Conservation (phyloP, 495 filamentous ascomycete genomes). For the Aspergillus sclerotiicarbonarius region DNA sequence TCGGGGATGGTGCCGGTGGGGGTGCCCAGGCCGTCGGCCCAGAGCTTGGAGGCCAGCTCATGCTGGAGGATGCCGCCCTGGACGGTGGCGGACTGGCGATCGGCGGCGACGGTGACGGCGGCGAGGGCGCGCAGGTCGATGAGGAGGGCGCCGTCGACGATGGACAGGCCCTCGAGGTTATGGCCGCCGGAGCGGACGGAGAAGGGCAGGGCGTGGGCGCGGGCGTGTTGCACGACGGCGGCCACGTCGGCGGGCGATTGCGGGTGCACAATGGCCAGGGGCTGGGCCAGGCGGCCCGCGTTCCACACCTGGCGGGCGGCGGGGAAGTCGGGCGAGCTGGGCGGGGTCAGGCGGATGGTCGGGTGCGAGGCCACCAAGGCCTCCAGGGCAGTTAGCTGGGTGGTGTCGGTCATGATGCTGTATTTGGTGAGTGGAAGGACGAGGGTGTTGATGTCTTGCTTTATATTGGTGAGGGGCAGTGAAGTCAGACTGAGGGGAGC, state of each 20-base stretch:
- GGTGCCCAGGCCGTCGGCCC: conserved; percentile 28
- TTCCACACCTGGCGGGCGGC: conserved; percentile 17
- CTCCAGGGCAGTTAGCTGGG: conserved; percentile 14
- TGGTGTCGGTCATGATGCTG: background rate
- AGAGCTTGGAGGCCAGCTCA: conserved; percentile 26
- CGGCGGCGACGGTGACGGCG: conserved; percentile 23
- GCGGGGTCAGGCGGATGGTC: conserved; percentile 24
- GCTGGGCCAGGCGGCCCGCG: conserved; percentile 15
- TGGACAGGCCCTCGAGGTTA: conserved; percentile 27
- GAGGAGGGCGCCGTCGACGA: conserved; percentile 24
- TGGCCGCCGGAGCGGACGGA: conserved; percentile 41
- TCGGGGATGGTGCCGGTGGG: conserved; percentile 24
- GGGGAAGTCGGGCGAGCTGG: conserved; percentile 22
- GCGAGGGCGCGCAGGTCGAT: conserved; percentile 40
- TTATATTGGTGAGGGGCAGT: too few species aligned
- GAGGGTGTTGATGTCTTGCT: too few species aligned
- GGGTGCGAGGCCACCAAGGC: conserved; percentile 21
- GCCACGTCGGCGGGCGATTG: conserved; percentile 28
- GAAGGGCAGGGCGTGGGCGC: conserved; percentile 24
- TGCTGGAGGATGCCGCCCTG: conserved; percentile 33
- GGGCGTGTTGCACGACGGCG: conserved; percentile 21
- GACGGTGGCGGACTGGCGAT: conserved; percentile 27
- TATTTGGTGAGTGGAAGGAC: background rate
- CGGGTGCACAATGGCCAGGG: conserved; percentile 33
- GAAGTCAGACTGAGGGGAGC: too few species aligned